These are phyloP conservation scores for Xylaria polymorpha DNA, from an alignment of 2,329 filamentous ascomycete genomes.

Conservation along the genomic window DNA sequence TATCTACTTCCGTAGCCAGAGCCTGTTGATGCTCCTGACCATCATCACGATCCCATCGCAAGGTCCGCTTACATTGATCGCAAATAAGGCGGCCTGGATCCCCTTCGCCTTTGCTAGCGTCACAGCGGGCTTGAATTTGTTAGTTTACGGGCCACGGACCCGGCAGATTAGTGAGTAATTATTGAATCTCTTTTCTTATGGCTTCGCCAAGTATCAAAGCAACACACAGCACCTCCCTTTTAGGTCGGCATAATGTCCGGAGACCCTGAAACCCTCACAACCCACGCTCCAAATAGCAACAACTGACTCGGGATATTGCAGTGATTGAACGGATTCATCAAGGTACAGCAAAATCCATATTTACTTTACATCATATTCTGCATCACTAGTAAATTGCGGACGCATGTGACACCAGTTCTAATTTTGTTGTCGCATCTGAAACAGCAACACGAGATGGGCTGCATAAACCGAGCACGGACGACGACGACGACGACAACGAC, in stretches of 20 bases:
- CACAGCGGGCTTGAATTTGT: conserved; percentile 51
- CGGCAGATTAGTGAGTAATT: conserved; percentile 37
- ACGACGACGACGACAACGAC: conserved; percentile 14
- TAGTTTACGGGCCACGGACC: conserved; percentile 55
- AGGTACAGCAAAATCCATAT: conserved; percentile 38
- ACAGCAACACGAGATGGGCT: conserved; percentile 22
- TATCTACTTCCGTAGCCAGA: conserved; percentile 55
- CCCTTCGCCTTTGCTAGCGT: conserved; percentile 51
- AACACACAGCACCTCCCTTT: no score
- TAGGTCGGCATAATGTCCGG: no score
- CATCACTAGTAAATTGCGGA: neutral
- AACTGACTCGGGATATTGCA: no score
- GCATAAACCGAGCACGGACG: conserved; percentile 41
- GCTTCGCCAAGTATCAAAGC: no score
- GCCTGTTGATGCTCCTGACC: conserved; percentile 51
- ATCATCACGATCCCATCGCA: conserved; percentile 51
- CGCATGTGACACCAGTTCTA: conserved; percentile 1
- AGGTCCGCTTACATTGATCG: conserved; percentile 48
- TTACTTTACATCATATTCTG: neutral
- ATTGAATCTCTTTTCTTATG: no score
- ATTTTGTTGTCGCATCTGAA: neutral
- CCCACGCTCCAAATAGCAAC: no score
- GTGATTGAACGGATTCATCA: conserved; percentile 51
- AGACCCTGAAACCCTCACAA: no score
- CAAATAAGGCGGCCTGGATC: conserved; percentile 50